Percentiles rank a stretch among this genome's conserved stretches.
Conservation (phyloP, 148 eudicot species). For the Cornus controversa region DNA sequence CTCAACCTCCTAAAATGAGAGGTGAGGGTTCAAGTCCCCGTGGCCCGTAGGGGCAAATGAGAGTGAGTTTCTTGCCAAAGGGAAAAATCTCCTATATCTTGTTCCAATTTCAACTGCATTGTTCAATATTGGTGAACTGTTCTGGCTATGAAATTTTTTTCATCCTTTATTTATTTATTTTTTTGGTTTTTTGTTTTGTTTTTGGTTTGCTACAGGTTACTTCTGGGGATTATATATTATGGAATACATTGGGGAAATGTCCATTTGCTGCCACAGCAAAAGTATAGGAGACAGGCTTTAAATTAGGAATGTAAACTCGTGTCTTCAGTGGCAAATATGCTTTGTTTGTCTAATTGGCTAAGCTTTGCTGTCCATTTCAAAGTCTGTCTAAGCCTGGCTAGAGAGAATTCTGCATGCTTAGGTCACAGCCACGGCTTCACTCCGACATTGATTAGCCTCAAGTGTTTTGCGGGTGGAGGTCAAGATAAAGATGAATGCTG, state of each 20-base stretch:
- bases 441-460: not conserved
- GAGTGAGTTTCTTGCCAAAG: too few relatives aligned
- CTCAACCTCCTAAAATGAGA: too few relatives aligned
- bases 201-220: slow-evolving; percentile 36
- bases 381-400: not conserved
- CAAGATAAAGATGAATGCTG: not conserved
- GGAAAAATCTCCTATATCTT: too few relatives aligned
- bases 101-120: too few relatives aligned
- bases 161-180: not conserved
- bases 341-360: not conserved
- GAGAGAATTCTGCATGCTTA: not conserved
- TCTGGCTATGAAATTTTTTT: too few relatives aligned
- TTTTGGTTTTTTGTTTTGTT: not conserved
- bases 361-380: not conserved
- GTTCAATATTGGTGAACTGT: not conserved
- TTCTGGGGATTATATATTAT: slow-evolving; percentile 88
- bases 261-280: slow-evolving; percentile 70
- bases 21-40: too few relatives aligned
- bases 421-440: not conserved
- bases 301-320: not conserved
- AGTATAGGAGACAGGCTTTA: slow-evolving; percentile 7
- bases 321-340: not conserved
- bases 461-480: not conserved
- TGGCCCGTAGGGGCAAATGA: too few relatives aligned
- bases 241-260: slow-evolving; percentile 98